phyloP scores from a whole-genome alignment of 345 rosid genomes.

The Salix viminalis region DNA sequence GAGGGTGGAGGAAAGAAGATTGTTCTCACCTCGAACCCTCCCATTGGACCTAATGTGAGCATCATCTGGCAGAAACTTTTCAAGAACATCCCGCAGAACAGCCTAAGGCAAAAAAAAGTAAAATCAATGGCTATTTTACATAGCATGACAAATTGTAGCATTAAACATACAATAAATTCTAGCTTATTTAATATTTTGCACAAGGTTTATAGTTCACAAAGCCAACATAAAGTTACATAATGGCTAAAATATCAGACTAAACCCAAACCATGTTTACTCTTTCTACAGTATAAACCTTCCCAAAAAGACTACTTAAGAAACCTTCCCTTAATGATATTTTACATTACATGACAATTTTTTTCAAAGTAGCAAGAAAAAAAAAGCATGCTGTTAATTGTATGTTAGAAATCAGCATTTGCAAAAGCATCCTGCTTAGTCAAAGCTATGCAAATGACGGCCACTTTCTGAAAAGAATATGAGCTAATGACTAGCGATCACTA shows the following conservation, averaged over 20 bases:
- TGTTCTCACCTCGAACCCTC: slow-evolving; percentile 75
- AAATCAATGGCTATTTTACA: not conserved
- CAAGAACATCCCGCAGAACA: slow-evolving; percentile 69
- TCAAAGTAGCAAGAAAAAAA: not conserved
- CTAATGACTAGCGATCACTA: not conserved
- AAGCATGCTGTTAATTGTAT: not conserved
- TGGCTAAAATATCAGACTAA: not conserved
- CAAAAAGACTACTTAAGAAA: not conserved
- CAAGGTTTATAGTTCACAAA: not conserved
- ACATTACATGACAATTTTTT: not conserved
- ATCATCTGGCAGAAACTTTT: slow-evolving; percentile 74
- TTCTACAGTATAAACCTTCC: not conserved
- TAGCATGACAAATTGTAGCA: not conserved
- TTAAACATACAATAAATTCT: not conserved
- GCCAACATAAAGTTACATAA: not conserved
- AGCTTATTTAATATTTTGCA: not conserved
- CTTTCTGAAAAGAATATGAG: not conserved
- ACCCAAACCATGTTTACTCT: not conserved
- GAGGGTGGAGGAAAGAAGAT: not conserved
- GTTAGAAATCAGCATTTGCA: not conserved
- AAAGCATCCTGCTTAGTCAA: not conserved
- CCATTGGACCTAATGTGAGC: slow-evolving; percentile 74
- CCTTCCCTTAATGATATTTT: not conserved
- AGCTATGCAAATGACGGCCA: not conserved
- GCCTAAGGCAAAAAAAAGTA: slow-evolving; percentile 41